Base-by-base conservation (phyloP, 192 early-diverging fungal genomes). In the Phlyctochytrium bullatum region DNA sequence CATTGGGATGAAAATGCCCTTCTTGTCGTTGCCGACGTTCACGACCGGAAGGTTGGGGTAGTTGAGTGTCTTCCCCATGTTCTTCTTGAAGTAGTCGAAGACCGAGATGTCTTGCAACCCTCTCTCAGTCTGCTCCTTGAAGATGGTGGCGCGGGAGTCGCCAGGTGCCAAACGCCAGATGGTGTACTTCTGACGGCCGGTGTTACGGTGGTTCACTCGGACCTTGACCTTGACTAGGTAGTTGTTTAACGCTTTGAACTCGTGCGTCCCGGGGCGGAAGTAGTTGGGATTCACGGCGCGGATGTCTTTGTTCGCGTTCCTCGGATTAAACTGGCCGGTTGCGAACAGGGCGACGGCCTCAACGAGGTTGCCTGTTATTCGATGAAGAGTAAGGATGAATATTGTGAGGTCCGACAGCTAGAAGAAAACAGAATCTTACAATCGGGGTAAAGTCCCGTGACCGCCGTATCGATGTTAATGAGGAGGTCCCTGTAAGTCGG, bases 41-140 rank as follows among this genome's bases (percentile, higher is more conserved):
- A 81, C 30, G 36, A 76, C 76, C 0, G 93, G 95, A 61, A 95
- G 72, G 67, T 86, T 81, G 3, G 93, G 88, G 64, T 83, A 94
- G 30, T 61, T 32, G 32, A 97, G 74, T 3, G 56, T 66, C 33
- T 83, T 83, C 65, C 84, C 83, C 69, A 93, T 93, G 10, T 71
- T 74, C 32, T 85, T 76, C 28, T 71, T 35, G 62, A 93, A 95
- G 68, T 95, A 95, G 1, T 81, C 52, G 0, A 84, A 85, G 16
- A 97, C 86, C 0, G 79, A 76, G 29, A 88, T 68, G 31, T 63
- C 63, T 34, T 66, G n/a, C n/a, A n/a, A n/a, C 53, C 33, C 63
- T 72, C 27, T 34, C 34, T 4, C 70, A 27, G 6, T 33, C 63
- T 0, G 62, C 59, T 10, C 64, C 70, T 3, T 59, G 59, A 20